Evolutionary conservation across 345 rosid genomes (phyloP).

Genomic region (Carallia brachiata): DNA sequence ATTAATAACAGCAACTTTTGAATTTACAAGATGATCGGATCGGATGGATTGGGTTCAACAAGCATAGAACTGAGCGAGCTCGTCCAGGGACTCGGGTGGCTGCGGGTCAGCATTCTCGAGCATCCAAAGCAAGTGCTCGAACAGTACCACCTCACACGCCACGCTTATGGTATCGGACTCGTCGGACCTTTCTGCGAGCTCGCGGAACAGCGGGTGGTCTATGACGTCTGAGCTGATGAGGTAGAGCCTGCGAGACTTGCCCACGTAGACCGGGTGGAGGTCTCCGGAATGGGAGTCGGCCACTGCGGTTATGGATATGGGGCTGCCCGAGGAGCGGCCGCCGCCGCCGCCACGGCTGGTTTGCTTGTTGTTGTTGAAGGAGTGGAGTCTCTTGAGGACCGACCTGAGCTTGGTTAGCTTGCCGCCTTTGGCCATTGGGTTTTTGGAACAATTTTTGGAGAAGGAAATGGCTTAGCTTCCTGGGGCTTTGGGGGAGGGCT

Average conservation of each 20-base stretch:
- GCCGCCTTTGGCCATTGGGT: conserved; percentile 66
- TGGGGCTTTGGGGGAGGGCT: not conserved
- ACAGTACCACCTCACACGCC: conserved; percentile 87
- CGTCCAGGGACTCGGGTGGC: conserved; percentile 69
- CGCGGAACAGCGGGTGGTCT: conserved; percentile 41
- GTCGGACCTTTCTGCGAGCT: conserved; percentile 39
- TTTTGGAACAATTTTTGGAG: not conserved
- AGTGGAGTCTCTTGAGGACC: conserved; percentile 76
- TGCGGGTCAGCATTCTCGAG: conserved; percentile 70
- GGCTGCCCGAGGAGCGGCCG: conserved; percentile 32
- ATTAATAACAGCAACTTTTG: no score
- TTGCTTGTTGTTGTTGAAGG: conserved; percentile 58
- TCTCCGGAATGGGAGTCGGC: conserved; percentile 32
- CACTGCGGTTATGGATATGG: conserved; percentile 33
- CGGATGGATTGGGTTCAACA: no score
- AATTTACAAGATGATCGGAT: not conserved
- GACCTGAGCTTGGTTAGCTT: conserved; percentile 76
- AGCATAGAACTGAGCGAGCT: conserved; percentile 79
- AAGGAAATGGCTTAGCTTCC: not conserved
- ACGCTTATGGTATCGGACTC: conserved; percentile 45
- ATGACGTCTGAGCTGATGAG: conserved; percentile 56
- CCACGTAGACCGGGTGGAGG: conserved; percentile 74
- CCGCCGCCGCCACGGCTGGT: conserved; percentile 20
- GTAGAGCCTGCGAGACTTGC: conserved; percentile 70
- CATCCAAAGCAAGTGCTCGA: conserved; percentile 98